These are phyloP conservation scores for Leishmania martiniquensis DNA, from an alignment of 208 protist species.

Conservation along the genomic window DNA sequence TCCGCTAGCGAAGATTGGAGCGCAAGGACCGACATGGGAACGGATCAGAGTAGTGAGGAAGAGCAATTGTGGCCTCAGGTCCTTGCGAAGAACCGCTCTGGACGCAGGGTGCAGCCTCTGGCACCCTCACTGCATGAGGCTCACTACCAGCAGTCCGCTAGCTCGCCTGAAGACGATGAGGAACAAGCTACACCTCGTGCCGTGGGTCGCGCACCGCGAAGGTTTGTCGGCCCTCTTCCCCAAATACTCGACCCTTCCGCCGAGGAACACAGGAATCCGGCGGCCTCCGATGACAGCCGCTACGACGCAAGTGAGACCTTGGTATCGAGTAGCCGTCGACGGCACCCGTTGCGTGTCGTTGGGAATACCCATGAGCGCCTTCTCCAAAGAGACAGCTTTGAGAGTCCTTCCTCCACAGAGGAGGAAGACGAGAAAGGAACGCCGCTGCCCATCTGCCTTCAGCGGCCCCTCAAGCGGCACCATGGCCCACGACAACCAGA, in stretches of 20 bases:
- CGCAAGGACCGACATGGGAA: neutral
- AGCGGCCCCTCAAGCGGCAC: neutral
- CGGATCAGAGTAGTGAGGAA: slow-evolving; percentile 1
- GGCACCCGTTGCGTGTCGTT: neutral
- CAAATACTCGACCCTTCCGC: neutral
- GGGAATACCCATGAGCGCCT: neutral
- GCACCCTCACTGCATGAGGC: neutral
- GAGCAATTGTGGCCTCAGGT: neutral
- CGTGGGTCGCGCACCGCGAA: neutral
- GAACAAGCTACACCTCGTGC: neutral
- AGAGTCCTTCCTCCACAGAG: slow-evolving; percentile 1
- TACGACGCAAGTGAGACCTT: slow-evolving; percentile 1
- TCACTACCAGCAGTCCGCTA: neutral
- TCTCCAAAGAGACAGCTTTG: neutral
- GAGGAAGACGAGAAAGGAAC: slow-evolving; percentile 5
- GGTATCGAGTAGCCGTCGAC: neutral
- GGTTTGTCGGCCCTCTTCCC: neutral
- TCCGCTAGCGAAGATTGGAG: neutral
- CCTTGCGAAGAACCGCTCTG: neutral
- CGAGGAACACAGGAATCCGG: slow-evolving; percentile 3
- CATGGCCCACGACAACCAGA: neutral
- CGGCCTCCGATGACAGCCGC: neutral
- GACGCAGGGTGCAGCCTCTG: neutral
- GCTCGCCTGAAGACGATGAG: neutral
- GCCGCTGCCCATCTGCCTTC: neutral